Evolutionary conservation across 2,329 filamentous ascomycete species (phyloP).

Genomic region (Aspergillus puulaauensis): DNA sequence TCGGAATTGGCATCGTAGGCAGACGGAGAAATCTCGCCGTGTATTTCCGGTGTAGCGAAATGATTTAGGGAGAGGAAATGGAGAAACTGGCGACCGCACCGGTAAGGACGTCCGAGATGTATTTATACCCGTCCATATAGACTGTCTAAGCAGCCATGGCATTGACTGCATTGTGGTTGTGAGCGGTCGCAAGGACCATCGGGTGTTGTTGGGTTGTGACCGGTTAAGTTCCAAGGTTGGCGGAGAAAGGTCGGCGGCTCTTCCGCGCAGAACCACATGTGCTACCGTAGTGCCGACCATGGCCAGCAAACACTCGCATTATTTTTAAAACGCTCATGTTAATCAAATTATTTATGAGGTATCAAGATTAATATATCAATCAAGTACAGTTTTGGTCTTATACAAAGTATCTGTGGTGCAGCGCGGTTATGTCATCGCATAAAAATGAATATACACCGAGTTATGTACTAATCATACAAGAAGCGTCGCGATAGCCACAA

Average conservation of each 20-base stretch:
- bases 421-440: neutral
- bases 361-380: neutral
- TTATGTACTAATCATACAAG: neutral
- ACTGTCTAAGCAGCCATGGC: conserved; percentile 41
- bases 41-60: conserved; percentile 21
- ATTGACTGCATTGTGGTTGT: conserved; percentile 40
- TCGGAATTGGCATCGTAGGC: conserved; percentile 45
- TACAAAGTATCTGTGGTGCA: neutral
- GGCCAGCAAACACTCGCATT: no score
- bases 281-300: neutral
- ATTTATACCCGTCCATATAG: conserved; percentile 30
- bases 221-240: conserved; percentile 6
- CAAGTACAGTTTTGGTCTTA: no score
- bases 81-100: conserved; percentile 22
- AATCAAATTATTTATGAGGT: no score
- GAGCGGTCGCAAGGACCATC: conserved; percentile 20
- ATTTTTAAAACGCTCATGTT: no score
- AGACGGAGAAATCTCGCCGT: conserved; percentile 38
- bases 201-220: conserved; percentile 12
- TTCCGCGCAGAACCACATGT: neutral
- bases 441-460: neutral
- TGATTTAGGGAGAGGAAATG: conserved; percentile 20
- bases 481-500: neutral
- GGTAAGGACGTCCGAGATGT: conserved; percentile 24
- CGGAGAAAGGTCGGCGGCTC: conserved; percentile 9